Conservation (phyloP, 148 eudicot genomes). For the Chenopodium suecicum region DNA sequence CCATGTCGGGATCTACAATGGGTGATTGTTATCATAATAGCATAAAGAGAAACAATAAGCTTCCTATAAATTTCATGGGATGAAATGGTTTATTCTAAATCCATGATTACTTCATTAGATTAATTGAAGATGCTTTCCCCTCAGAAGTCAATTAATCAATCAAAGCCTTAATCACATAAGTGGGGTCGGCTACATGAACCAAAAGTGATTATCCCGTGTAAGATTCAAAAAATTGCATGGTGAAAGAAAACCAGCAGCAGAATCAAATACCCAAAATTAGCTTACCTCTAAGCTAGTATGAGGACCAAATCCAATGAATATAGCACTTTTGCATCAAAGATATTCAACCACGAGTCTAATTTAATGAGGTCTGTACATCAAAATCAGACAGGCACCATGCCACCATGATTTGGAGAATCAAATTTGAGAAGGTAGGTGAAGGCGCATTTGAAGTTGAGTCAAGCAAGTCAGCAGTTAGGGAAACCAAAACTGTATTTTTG, state of each 20-base stretch:
- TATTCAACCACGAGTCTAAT: not conserved
- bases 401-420: not conserved
- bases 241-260: not conserved
- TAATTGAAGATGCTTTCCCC: not conserved
- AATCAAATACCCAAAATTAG: not conserved
- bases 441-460: not conserved
- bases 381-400: not conserved
- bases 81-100: not conserved
- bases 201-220: not conserved
- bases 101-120: too few species aligned
- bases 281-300: not conserved
- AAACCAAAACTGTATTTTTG: not conserved
- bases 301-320: not conserved
- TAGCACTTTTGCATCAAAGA: not conserved
- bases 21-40: not conserved
- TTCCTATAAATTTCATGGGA: not conserved
- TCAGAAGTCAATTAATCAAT: not conserved
- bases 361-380: not conserved
- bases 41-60: not conserved
- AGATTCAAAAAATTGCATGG: not conserved
- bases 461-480: not conserved
- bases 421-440: not conserved
- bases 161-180: too few species aligned
- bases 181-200: too few species aligned
- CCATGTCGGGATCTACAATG: not conserved